A percentile compares a stretch with the other conserved stretches of the same genome.
Evolutionary conservation across 352 stramenopile genomes (phyloP).

Genomic region (Phytopythium ostracodes): DNA sequence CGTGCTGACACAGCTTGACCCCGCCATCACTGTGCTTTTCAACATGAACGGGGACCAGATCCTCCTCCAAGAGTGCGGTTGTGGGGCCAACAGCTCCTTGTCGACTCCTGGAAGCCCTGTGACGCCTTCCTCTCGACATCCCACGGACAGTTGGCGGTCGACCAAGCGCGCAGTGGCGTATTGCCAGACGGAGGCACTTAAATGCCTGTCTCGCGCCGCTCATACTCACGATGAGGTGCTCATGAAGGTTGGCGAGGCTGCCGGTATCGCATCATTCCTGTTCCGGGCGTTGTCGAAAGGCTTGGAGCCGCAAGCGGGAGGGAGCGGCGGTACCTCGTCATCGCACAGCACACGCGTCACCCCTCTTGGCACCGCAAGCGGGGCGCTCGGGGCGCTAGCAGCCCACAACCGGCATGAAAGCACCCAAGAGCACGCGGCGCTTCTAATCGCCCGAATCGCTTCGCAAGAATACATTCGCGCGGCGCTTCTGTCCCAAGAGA

Average conservation of each 20-base stretch:
- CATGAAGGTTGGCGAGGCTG: constrained; percentile 50
- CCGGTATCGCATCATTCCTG: constrained; percentile 35
- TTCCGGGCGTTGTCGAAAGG: constrained; percentile 32
- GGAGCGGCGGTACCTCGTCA: neutral
- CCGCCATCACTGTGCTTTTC: constrained; percentile 54
- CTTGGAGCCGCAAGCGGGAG: neutral
- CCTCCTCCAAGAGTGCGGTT: constrained; percentile 49
- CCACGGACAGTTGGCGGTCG: constrained; percentile 12
- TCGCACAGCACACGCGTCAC: neutral
- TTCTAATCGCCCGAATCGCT: constrained; percentile 52
- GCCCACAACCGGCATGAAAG: constrained; percentile 7
- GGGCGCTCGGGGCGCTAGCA: neutral
- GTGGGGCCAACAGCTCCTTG: constrained; percentile 1
- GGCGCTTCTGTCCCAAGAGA: constrained; percentile 48
- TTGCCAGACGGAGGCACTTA: constrained; percentile 50
- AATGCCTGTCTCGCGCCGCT: constrained; percentile 55
- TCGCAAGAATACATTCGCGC: constrained; percentile 47
- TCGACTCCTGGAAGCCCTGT: neutral
- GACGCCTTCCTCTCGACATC: neutral
- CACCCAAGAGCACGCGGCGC: constrained; percentile 50
- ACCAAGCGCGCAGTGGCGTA: constrained; percentile 16
- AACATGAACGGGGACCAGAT: constrained; percentile 55
- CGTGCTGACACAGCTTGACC: constrained; percentile 48
- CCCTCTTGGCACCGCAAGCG: neutral
- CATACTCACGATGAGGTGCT: constrained; percentile 60